Evolutionary conservation across 345 rosid genomes (phyloP).

Genomic region (Barbarea vulgaris): DNA sequence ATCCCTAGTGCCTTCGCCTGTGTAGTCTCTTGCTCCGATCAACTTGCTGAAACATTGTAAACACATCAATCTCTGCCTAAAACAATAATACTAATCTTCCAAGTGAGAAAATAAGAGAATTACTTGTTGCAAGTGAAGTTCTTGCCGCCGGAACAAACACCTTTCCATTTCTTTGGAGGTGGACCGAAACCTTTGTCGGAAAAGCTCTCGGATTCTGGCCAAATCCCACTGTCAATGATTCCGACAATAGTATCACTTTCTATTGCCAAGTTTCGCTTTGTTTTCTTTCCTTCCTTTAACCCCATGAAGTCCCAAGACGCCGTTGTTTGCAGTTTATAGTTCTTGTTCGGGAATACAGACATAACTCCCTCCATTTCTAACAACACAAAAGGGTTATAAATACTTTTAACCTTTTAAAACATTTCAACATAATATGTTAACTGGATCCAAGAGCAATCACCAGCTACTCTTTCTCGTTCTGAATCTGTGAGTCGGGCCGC

Average conservation of each 20-base stretch:
- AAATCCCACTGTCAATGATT: constrained; percentile 47
- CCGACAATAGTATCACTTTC: constrained; percentile 53
- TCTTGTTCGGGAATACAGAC: constrained; percentile 52
- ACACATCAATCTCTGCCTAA: background rate
- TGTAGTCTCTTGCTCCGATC: constrained; percentile 56
- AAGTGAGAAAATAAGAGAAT: background rate
- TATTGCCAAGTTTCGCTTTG: background rate
- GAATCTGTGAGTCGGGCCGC: constrained; percentile 49
- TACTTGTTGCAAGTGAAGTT: constrained; percentile 62
- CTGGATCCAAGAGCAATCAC: constrained; percentile 31
- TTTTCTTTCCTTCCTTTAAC: constrained; percentile 32
- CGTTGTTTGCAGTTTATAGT: constrained; percentile 44
- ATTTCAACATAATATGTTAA: too few species aligned
- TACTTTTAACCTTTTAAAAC: background rate
- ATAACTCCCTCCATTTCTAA: constrained; percentile 49
- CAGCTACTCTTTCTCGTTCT: constrained; percentile 50
- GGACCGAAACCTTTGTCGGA: constrained; percentile 51
- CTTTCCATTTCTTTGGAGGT: constrained; percentile 54
- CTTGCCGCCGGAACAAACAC: constrained; percentile 41
- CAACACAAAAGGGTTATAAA: background rate
- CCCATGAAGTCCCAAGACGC: constrained; percentile 62
- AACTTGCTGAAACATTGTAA: constrained; percentile 44
- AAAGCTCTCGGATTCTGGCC: constrained; percentile 62
- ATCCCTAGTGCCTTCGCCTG: constrained; percentile 37
- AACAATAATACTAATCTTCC: background rate